Conservation (phyloP, 768 basidiomycete genomes). For the Amanita brunnescens region DNA sequence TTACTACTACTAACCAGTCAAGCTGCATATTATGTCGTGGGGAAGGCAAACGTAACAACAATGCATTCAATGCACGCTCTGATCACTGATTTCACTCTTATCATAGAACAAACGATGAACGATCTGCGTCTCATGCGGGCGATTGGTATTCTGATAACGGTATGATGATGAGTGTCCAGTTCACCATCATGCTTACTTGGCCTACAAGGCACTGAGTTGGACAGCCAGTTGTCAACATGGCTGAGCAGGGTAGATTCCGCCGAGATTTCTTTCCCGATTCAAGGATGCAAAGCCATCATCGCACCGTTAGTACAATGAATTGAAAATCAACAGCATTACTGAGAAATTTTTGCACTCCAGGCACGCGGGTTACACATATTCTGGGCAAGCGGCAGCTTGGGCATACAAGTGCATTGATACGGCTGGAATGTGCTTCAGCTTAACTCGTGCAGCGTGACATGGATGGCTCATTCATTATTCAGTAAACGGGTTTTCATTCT, state of each 20-base stretch:
- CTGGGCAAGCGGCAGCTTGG: slow-evolving; percentile 91
- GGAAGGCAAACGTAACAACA: slow-evolving; percentile 13
- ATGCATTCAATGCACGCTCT: not conserved
- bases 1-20: no score
- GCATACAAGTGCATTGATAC: slow-evolving; percentile 88
- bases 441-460: slow-evolving; percentile 4
- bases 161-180: slow-evolving; percentile 20
- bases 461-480: slow-evolving; percentile 6
- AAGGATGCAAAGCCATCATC: slow-evolving; percentile 76
- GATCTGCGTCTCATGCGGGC: slow-evolving; percentile 77
- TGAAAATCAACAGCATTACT: not conserved
- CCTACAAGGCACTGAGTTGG: slow-evolving; percentile 44
- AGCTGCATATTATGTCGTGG: slow-evolving; percentile 11
- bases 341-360: slow-evolving; percentile 29
- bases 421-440: slow-evolving; percentile 57
- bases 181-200: slow-evolving; percentile 9
- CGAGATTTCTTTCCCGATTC: slow-evolving; percentile 47
- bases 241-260: slow-evolving; percentile 42
- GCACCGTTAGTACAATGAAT: slow-evolving; percentile 66
- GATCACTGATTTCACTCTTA: not conserved
- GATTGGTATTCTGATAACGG: slow-evolving; percentile 82
- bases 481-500: slow-evolving; percentile 92
- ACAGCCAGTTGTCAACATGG: slow-evolving; percentile 55
- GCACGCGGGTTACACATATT: slow-evolving; percentile 94
- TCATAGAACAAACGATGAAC: slow-evolving; percentile 13